A percentile compares a stretch with the other conserved stretches of the same genome.
These are phyloP conservation scores for Rhynchosporium secalis DNA, from an alignment of 2,329 filamentous ascomycete species.

Conservation along the genomic window DNA sequence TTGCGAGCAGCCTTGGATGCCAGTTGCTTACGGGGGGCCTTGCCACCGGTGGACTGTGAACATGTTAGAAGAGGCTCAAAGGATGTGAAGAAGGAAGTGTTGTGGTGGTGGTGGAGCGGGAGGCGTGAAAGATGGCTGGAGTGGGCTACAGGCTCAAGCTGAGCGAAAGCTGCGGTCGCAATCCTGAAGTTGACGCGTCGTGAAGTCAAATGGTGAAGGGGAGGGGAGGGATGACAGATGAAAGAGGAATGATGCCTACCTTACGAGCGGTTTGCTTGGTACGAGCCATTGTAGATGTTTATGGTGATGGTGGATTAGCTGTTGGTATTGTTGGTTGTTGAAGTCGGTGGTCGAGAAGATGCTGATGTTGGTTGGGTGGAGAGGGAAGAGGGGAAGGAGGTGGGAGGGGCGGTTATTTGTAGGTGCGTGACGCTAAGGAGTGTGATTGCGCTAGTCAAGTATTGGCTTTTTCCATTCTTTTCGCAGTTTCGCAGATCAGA, in stretches of 20 bases:
- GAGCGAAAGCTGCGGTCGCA: constrained; percentile 29
- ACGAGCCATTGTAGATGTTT: constrained; percentile 42
- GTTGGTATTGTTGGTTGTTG: constrained; percentile 22
- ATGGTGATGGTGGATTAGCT: constrained; percentile 27
- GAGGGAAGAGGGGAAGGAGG: constrained; percentile 32
- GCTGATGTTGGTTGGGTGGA: constrained; percentile 37
- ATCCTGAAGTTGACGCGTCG: constrained; percentile 32
- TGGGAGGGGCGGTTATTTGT: constrained; percentile 40
- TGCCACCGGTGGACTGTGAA: constrained; percentile 70
- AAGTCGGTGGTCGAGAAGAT: constrained; percentile 31
- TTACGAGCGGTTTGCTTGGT: constrained; percentile 55
- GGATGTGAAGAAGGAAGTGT: not conserved
- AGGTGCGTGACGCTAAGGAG: constrained; percentile 33
- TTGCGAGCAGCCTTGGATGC: constrained; percentile 98
- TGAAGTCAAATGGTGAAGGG: constrained; percentile 1
- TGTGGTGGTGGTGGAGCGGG: constrained; percentile 19
- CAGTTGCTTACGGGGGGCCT: constrained; percentile 90
- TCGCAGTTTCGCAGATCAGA: no score
- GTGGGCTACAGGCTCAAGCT: constrained; percentile 20
- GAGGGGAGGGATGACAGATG: constrained; percentile 17
- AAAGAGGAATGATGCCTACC: constrained; percentile 43
- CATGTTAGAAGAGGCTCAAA: constrained; percentile 32
- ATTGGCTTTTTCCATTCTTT: not conserved
- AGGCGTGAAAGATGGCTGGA: constrained; percentile 23
- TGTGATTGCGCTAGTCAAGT: constrained; percentile 30